Conservation (phyloP, 495 filamentous ascomycete genomes). For the Haplographium delicatum region DNA sequence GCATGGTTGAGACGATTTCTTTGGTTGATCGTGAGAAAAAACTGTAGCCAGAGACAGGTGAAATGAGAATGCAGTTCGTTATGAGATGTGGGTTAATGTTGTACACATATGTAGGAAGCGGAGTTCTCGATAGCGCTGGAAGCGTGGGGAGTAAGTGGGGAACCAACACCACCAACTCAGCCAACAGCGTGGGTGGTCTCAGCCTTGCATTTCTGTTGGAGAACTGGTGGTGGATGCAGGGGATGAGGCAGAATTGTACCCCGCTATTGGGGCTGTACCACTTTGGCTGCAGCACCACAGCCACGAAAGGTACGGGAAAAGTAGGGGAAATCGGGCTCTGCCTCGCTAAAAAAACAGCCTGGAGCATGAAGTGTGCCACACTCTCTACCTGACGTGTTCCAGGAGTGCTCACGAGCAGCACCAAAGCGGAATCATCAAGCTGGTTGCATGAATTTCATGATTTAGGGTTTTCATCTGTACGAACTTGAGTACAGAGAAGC, state of each 20-base stretch:
- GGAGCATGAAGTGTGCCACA: background rate
- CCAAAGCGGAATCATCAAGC: too few species aligned
- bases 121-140: too few species aligned
- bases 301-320: conserved; percentile 9
- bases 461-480: background rate
- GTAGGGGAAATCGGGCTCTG: conserved; percentile 3
- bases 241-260: background rate
- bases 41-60: conserved; percentile 5
- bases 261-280: conserved; percentile 3
- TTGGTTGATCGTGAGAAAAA: too few species aligned
- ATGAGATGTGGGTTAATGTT: background rate
- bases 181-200: conserved; percentile 6
- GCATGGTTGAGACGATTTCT: too few species aligned
- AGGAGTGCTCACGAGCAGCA: too few species aligned
- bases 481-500: background rate
- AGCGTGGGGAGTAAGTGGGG: too few species aligned
- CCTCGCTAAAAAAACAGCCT: conserved; percentile 1
- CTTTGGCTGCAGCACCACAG: background rate
- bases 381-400: too few species aligned
- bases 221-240: conserved; percentile 6
- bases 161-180: too few species aligned
- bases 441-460: background rate
- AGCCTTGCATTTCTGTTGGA: background rate
- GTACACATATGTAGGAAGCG: background rate
- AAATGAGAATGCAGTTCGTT: background rate